Evolutionary conservation across 2,329 filamentous ascomycete species (phyloP).

Genomic region (Trichoderma semiorbis): DNA sequence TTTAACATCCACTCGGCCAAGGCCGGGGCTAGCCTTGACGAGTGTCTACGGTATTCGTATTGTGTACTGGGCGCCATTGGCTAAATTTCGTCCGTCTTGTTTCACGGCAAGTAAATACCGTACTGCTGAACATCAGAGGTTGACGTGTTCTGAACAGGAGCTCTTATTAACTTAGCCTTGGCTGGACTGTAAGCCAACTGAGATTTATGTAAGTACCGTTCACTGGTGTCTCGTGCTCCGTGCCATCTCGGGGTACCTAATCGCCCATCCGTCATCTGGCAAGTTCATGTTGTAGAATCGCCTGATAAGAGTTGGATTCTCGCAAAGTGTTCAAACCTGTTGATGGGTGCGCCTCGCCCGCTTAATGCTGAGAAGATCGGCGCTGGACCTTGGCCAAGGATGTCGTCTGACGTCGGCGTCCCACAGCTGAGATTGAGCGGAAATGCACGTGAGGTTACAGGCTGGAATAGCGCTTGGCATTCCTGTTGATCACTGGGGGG

Average conservation of each 20-base stretch:
- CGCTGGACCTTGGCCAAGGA: not conserved
- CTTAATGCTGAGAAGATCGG: slow-evolving; percentile 8
- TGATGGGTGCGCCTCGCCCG: not conserved
- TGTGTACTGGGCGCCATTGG: not conserved
- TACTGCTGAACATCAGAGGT: not conserved
- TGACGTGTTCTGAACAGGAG: not conserved
- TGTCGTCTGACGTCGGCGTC: slow-evolving; percentile 14
- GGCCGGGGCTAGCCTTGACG: not conserved
- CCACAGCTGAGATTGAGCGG: slow-evolving; percentile 1
- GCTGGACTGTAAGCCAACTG: not conserved
- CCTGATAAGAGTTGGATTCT: not conserved
- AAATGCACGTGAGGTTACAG: slow-evolving; percentile 2
- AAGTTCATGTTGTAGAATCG: not conserved
- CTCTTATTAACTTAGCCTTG: not conserved
- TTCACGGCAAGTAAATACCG: not conserved
- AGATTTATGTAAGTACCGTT: not conserved
- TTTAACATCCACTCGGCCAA: not conserved
- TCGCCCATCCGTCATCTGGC: not conserved
- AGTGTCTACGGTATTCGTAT: not conserved
- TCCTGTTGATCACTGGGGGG: not conserved
- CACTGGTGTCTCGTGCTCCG: not conserved
- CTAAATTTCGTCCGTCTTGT: not conserved
- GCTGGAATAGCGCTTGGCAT: not conserved
- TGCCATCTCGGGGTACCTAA: not conserved
- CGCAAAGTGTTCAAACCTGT: not conserved